Base-by-base conservation (phyloP, 2,329 filamentous ascomycete species). In the Diaporthe australafricana region DNA sequence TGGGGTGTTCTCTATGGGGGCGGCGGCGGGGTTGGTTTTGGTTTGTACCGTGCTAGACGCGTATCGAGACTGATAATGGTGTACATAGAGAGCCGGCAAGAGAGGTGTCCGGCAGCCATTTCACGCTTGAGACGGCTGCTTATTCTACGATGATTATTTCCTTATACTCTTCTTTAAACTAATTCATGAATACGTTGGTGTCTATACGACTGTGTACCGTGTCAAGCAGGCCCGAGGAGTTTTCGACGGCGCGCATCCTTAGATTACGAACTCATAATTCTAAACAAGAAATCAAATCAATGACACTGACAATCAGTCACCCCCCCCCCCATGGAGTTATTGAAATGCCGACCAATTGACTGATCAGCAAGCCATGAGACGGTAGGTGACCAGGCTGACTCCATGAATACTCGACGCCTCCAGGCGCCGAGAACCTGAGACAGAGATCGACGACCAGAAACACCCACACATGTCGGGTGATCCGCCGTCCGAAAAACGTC, bases 121-220 rank as follows among this genome's bases (percentile, higher is more conserved):
- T 48, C 63, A 52, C 63, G 48, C 45, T 71, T 63, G 47, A 40
- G 50, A 72, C 57, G 65, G 55, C 65, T 63, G 65, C 63, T 55
- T 69, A 69, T 72, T 69, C 53, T 72, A 69, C 63, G 42, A 63
- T 63, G 60, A 68, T 57, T 38, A 38, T 52, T 72, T 72, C 56
- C 47, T 52, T 69, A 53, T 68, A 53, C 25, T 40, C 63, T 55
- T 67, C 47, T 35, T 63, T 48, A 53, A 55, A 66, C 30, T 53
- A 69, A 53, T 62, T 69, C 38, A 22, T 68, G 32, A 30, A 20
- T 30, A 55, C 25, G 35, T 35, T 57, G 50, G 20, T 47, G 38
- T 52, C 20, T 55, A 30, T 20, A 22, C 17, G 5, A 40, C 14
- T 3, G 20, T 30, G 42, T 7, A 17, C 17, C 5, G 5, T 11